Evolutionary conservation across 2,329 filamentous ascomycete genomes (phyloP).

Genomic region (Ophiocordyceps camponoti-floridani): DNA sequence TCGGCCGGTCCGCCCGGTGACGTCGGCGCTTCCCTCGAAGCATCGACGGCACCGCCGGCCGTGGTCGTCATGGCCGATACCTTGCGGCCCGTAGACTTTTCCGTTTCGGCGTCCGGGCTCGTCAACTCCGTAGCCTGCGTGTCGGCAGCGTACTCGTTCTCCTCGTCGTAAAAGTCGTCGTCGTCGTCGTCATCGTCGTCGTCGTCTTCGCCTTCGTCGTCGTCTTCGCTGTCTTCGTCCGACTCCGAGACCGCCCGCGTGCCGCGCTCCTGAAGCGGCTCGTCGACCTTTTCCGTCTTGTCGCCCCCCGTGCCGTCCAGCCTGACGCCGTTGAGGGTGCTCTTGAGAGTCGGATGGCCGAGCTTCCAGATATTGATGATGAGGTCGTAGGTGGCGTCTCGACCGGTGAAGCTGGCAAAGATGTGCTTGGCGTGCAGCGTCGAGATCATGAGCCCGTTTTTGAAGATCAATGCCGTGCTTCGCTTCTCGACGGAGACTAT

Average conservation of each 20-base stretch:
- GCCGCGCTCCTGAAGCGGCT: conserved; percentile 16
- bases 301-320: conserved; percentile 71
- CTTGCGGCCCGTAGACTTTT: conserved; percentile 53
- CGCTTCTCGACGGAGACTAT: conserved; percentile 95
- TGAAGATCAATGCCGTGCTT: conserved; percentile 86
- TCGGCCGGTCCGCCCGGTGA: conserved; percentile 32
- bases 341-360: conserved; percentile 79
- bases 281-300: conserved; percentile 72
- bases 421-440: conserved; percentile 90
- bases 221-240: conserved; percentile 42
- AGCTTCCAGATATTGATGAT: conserved; percentile 98
- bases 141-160: conserved; percentile 61
- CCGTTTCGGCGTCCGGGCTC: conserved; percentile 30
- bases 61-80: conserved; percentile 36
- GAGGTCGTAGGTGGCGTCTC: conserved; percentile 91
- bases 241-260: conserved; percentile 31
- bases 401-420: conserved; percentile 85
- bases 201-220: conserved; percentile 50
- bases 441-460: conserved; percentile 92
- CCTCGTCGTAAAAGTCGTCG: conserved; percentile 62
- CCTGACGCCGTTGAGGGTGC: conserved; percentile 74
- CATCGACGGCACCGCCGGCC: conserved; percentile 28
- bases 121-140: conserved; percentile 21
- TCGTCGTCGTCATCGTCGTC: conserved; percentile 54
- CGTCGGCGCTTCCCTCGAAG: conserved; percentile 27